These are phyloP conservation scores for Trichoderma koningii DNA, from an alignment of 2,329 filamentous ascomycete species.

Conservation along the genomic window DNA sequence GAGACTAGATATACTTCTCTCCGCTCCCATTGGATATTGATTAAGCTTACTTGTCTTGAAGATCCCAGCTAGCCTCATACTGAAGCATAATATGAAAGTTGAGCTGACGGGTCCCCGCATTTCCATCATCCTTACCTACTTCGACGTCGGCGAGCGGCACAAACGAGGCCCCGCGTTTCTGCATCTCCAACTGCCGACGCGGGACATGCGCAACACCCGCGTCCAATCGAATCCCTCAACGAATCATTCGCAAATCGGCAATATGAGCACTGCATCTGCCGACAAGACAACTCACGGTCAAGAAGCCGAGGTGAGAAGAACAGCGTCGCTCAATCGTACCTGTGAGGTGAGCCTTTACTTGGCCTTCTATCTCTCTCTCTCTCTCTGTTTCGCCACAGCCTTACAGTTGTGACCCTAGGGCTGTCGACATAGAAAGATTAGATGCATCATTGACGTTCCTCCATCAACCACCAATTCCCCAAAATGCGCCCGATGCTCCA, in stretches of 20 bases:
- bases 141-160: not conserved
- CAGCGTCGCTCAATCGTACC: not conserved
- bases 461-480: not conserved
- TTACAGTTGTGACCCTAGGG: not conserved
- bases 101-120: not conserved
- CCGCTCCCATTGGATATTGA: too few species aligned
- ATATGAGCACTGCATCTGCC: not conserved
- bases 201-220: not conserved
- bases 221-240: not conserved
- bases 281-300: not conserved
- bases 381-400: too few species aligned
- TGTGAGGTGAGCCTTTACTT: not conserved
- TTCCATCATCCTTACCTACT: not conserved
- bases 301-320: not conserved
- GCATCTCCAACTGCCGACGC: not conserved
- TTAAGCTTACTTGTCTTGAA: too few species aligned
- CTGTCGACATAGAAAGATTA: not conserved
- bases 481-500: not conserved
- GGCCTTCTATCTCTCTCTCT: too few species aligned
- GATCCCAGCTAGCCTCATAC: too few species aligned
- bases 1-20: too few species aligned
- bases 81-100: not conserved
- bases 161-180: not conserved
- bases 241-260: not conserved
- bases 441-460: not conserved